These are phyloP conservation scores for Piloderma croceum DNA, from an alignment of 768 basidiomycete species.

Conservation along the genomic window DNA sequence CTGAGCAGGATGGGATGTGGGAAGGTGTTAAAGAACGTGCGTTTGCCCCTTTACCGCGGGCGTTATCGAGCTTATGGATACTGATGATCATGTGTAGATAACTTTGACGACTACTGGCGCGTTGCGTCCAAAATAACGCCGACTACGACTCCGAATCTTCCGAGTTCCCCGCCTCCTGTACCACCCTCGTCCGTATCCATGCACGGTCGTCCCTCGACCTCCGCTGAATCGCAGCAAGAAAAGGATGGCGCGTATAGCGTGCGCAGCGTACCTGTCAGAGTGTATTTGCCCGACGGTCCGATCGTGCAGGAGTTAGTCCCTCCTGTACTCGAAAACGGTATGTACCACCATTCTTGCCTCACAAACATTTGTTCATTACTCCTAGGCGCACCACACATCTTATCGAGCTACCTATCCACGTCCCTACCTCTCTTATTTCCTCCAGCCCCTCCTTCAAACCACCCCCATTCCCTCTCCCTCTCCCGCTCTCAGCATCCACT, in stretches of 20 bases:
- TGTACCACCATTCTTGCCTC: constrained; percentile 17
- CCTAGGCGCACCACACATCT: constrained; percentile 65
- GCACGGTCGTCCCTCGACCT: constrained; percentile 58
- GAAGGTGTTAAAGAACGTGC: constrained; percentile 92
- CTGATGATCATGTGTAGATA: constrained; percentile 50
- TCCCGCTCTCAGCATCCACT: no score
- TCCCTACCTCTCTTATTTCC: constrained; percentile 81
- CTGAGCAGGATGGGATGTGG: constrained; percentile 95
- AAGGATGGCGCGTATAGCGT: constrained; percentile 84
- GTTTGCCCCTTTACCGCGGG: constrained; percentile 24
- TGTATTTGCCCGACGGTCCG: constrained; percentile 88
- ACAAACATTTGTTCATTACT: constrained; percentile 4
- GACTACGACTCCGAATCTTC: constrained; percentile 57
- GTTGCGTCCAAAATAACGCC: constrained; percentile 93
- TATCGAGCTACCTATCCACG: constrained; percentile 60
- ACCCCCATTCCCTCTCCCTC: constrained; percentile 37
- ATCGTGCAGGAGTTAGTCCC: constrained; percentile 87
- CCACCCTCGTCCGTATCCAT: constrained; percentile 50
- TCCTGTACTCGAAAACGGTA: constrained; percentile 74
- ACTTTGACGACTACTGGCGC: constrained; percentile 93
- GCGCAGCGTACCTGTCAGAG: constrained; percentile 80
- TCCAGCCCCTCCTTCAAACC: constrained; percentile 37
- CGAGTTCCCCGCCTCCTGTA: constrained; percentile 49
- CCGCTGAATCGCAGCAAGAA: constrained; percentile 47
- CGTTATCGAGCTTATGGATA: constrained; percentile 1